These are phyloP conservation scores for Pterothamnion heteromorphum DNA, from an alignment of 31 red algal genomes.

Conservation along the genomic window DNA sequence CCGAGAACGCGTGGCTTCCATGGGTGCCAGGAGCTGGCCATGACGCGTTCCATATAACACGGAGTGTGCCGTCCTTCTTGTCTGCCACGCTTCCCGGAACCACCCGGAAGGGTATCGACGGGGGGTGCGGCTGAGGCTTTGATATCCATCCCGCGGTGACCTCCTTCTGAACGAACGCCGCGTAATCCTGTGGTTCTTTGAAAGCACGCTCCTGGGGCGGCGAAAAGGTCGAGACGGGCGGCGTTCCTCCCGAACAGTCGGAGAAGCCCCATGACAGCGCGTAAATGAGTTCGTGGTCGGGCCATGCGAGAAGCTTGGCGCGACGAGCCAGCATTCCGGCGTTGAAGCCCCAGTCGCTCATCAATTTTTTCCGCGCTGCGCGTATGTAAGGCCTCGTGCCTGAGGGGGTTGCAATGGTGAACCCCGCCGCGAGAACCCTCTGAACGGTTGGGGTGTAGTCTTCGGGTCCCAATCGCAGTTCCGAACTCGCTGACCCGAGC, in stretches of 20 bases:
- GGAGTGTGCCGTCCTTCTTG: not conserved
- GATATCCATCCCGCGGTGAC: not conserved
- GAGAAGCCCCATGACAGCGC: not conserved
- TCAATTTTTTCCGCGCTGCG: no score
- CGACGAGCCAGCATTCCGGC: not conserved
- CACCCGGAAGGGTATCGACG: not conserved
- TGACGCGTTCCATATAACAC: not conserved
- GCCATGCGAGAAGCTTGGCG: not conserved
- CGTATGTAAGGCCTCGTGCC: no score
- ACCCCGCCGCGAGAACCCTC: no score
- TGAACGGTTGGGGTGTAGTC: no score
- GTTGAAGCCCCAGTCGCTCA: no score
- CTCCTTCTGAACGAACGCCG: not conserved
- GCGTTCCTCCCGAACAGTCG: not conserved
- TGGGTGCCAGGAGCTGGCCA: no score
- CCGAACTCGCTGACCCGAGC: no score
- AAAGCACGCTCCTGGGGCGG: not conserved
- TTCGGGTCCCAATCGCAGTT: no score
- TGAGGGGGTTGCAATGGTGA: no score
- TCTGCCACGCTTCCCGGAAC: not conserved
- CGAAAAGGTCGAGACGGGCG: not conserved
- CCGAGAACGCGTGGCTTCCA: no score
- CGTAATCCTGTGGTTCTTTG: not conserved
- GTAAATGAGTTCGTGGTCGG: not conserved
- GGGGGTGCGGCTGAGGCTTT: not conserved